A percentile compares a stretch with the other conserved stretches of the same genome.
Evolutionary conservation across 305 asterid species (phyloP).

Genomic region (Solanum chacoense): DNA sequence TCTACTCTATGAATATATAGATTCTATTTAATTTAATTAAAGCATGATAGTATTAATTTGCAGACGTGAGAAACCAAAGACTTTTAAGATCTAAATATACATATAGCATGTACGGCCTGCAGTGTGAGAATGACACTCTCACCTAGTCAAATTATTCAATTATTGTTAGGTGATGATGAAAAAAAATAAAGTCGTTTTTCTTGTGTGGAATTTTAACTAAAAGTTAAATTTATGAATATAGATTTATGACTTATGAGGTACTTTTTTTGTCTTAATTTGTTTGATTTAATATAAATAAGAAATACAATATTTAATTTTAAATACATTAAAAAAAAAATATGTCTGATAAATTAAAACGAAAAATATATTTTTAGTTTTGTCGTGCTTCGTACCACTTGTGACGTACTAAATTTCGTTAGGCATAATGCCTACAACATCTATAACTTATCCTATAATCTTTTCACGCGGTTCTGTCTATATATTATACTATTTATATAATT

Average conservation of each 20-base stretch:
- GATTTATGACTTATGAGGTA: neutral
- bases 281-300: too few species aligned
- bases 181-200: neutral
- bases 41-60: neutral
- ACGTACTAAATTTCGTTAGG: neutral
- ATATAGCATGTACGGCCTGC: neutral
- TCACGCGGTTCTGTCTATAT: neutral
- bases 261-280: too few species aligned
- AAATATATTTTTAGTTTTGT: neutral
- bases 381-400: conserved; percentile 4
- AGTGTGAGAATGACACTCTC: neutral
- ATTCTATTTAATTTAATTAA: too few species aligned
- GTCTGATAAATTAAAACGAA: neutral
- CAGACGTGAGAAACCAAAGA: neutral
- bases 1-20: neutral
- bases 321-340: neutral
- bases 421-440: neutral
- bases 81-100: neutral
- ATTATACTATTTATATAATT: neutral
- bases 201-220: neutral
- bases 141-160: neutral
- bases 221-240: neutral
- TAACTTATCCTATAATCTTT: neutral
- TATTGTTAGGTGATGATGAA: neutral
- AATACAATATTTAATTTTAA: too few species aligned